Evolutionary conservation across 495 filamentous ascomycete species (phyloP), one percentile per base, ranked within the genome.

Genomic region (Aspergillus sclerotiicarbonarius): DNA sequence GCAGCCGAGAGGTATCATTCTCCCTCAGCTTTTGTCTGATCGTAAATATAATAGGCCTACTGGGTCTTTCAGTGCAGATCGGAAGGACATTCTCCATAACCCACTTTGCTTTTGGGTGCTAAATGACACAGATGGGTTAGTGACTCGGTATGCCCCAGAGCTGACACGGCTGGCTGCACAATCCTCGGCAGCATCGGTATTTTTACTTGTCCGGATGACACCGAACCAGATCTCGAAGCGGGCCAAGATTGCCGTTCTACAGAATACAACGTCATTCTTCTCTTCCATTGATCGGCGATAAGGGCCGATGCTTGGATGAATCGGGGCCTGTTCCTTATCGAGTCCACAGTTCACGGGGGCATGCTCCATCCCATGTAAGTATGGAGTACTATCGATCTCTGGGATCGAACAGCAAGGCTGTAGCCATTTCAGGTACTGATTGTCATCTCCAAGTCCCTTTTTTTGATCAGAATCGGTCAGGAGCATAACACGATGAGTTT

Each of bases 241-340:
- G 10, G 16, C 47, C 47, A 32, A 31, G 47, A 50, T 50, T 25
- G 12, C n/a, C 13, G 9, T 32, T 32, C 29, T 25, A n/a, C 25
- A 25, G 25, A 25, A 25, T 25, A 25, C 25, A 50, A 50, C 31
- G 44, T 47, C 21, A 47, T 50, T 50, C n/a, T 49, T 20, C 31
- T 16, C 47, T 50, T 16, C 15, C 8, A 41, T 50, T 25, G 47
- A 50, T 50, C 25, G 47, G 47, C 47, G 25, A 50, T 16, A 50
- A 18, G 29, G 16, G 29, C 47, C 47, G 47, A 32, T 18, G 18
- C 25, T 32, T 32, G 31, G 47, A 12, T 30, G 20, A 49, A 13
- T 46, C 7, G 25, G 8, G 13, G 1, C 19, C 5, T 20, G 16
- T 3, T 41, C 8, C 37, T 25, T 25, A 25, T 25, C 2, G 25